Base-by-base conservation (phyloP, 192 early-diverging fungal species). In the Globomyces pollinis-pini region DNA sequence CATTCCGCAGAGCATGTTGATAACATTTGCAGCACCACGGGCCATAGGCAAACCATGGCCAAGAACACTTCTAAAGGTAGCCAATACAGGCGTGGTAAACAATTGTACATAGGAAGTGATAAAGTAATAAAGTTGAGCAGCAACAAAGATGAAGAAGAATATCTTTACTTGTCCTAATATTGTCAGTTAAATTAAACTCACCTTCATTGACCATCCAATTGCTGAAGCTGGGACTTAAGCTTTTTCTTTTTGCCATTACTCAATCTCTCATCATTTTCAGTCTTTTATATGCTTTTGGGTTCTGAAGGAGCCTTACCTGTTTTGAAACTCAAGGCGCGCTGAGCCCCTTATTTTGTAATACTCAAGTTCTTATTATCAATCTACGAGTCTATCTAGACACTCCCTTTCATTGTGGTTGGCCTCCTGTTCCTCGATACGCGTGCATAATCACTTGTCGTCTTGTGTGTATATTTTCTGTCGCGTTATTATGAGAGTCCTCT, bases 1-100 rank as follows among this genome's bases (percentile, higher is more conserved):
- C 23, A 91, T 60, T 44, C 83, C 89, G 42, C 82, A 86, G 71
- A 90, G 78, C 38, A 90, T 68, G 65, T 93, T 88, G 56, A 94
- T 75, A 15, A 77, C 38, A 61, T 81, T 81, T 12, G 79, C 79
- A n/a, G 79, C 76, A 6, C 63, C 63, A 33, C 78, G 64, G 29
- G 78, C 78, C 9, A 64, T 70, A n/a, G 74, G 74, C 3, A 80
- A 68, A 34, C 74, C 78, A 36, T 74, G 65, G 1, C 38, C 41
- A 47, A 80, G 49, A 51, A 80, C 63, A 28, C 23, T n/a, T 26
- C 72, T 66, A 62, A 80, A 74, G 24, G 62, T 65, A 0, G 60
- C 41, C 3, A 74, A 49, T 43, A 70, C 67, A 26, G 47, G 24
- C n/a, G 72, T 41, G 0, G 75, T 80, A 54, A 51, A 59, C 8